A percentile compares a stretch with the other conserved stretches of the same genome.
Conservation (phyloP, 371 early-diverging fungal species). For the Apophysomyces elegans region DNA sequence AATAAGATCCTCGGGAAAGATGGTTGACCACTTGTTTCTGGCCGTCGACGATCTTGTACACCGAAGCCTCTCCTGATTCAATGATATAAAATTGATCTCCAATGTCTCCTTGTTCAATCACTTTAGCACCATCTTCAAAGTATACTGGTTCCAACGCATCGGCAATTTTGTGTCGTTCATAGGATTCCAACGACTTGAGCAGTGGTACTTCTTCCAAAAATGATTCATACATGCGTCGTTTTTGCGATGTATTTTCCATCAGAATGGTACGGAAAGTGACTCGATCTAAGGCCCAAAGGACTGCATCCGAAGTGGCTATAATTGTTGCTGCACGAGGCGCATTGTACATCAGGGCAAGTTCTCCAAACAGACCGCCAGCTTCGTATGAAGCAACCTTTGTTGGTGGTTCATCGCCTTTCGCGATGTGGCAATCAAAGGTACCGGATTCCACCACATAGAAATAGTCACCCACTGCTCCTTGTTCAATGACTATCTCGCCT, state of each 20-base stretch:
- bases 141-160: constrained; percentile 73
- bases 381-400: constrained; percentile 67
- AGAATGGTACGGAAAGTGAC: constrained; percentile 75
- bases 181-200: constrained; percentile 60
- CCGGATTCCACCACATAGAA: constrained; percentile 97
- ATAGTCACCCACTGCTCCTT: constrained; percentile 96
- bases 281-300: constrained; percentile 83
- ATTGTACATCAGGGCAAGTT: constrained; percentile 89
- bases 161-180: constrained; percentile 77
- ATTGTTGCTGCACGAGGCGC: constrained; percentile 89
- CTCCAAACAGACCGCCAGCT: constrained; percentile 80
- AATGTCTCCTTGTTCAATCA: constrained; percentile 70
- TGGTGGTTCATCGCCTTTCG: constrained; percentile 49
- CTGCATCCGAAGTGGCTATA: constrained; percentile 58
- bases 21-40: constrained; percentile 74
- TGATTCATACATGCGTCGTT: constrained; percentile 74
- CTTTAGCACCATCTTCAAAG: constrained; percentile 65
- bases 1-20: constrained; percentile 87
- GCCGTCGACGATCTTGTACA: constrained; percentile 52
- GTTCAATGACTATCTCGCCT: constrained; percentile 84
- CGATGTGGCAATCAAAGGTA: constrained; percentile 82
- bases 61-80: constrained; percentile 81
- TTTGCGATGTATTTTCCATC: constrained; percentile 71
- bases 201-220: constrained; percentile 74
- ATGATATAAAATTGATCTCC: constrained; percentile 71